Percentiles rank a stretch among this genome's conserved stretches.
These are phyloP conservation scores for Phytophthora parvispora DNA, from an alignment of 352 stramenopile genomes.

Conservation along the genomic window DNA sequence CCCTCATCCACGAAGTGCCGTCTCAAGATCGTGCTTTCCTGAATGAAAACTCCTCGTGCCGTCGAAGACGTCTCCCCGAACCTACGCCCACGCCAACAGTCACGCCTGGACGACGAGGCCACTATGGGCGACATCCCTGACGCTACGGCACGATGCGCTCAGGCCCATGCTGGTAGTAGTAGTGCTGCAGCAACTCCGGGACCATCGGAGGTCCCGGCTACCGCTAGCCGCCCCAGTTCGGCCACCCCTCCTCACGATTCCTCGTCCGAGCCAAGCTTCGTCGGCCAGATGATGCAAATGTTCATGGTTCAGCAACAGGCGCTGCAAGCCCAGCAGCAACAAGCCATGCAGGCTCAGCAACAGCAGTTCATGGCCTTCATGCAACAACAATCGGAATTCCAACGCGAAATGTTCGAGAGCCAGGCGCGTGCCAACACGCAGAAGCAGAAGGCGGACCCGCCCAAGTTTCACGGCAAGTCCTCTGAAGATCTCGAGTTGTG, in stretches of 20 bases:
- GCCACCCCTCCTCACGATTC: background rate
- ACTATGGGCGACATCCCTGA: background rate
- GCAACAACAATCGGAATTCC: background rate
- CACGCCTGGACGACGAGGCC: background rate
- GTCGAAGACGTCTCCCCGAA: background rate
- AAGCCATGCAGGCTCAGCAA: background rate
- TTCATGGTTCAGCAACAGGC: background rate
- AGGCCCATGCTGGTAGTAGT: background rate
- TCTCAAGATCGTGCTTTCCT: background rate
- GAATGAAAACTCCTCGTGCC: background rate
- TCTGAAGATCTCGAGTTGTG: slow-evolving; percentile 7
- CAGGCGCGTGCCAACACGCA: background rate
- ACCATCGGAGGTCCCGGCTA: background rate
- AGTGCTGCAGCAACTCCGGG: background rate
- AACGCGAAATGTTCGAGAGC: background rate
- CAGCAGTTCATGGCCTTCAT: background rate
- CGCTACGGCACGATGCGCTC: background rate
- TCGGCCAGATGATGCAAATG: background rate
- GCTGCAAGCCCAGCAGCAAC: background rate
- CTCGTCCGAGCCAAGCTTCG: background rate
- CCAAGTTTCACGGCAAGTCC: background rate
- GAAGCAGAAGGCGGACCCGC: background rate
- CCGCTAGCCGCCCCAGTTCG: background rate
- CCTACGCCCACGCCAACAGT: background rate
- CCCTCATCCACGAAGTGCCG: background rate